A percentile compares a stretch with the other conserved stretches of the same genome.
These are phyloP conservation scores for Sedum album DNA, from an alignment of 164 flowering plant species.

Conservation along the genomic window DNA sequence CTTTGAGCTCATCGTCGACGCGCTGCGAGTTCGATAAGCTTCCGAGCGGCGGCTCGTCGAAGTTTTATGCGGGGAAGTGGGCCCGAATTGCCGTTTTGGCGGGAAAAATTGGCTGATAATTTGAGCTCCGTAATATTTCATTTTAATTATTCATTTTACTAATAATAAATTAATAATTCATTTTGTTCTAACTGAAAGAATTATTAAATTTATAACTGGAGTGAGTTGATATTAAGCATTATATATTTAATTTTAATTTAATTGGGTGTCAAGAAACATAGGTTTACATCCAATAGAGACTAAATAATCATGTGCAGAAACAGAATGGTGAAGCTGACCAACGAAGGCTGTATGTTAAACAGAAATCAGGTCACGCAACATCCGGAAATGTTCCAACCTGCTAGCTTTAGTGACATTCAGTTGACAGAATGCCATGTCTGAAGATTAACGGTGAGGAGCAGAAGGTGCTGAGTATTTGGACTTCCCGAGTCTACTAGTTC, in stretches of 20 bases:
- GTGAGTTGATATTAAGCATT: too few species aligned
- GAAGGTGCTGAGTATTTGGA: not conserved
- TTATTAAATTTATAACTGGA: too few species aligned
- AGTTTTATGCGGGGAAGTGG: slow-evolving; percentile 4
- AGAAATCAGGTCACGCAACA: not conserved
- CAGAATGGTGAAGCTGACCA: too few species aligned
- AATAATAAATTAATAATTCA: too few species aligned
- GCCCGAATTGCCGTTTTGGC: not conserved
- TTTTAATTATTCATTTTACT: too few species aligned
- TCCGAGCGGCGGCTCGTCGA: not conserved
- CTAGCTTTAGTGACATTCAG: not conserved
- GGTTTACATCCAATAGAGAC: too few species aligned
- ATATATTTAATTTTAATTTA: too few species aligned
- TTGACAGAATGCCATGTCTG: not conserved
- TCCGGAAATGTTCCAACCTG: not conserved
- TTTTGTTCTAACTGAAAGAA: too few species aligned
- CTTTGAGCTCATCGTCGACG: not conserved
- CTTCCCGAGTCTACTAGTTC: not conserved
- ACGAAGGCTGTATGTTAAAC: not conserved
- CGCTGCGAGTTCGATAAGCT: not conserved
- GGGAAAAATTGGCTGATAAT: not conserved
- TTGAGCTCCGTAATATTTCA: too few species aligned
- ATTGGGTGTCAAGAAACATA: too few species aligned
- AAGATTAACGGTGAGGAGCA: not conserved
- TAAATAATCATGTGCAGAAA: too few species aligned